These are phyloP conservation scores for Hymenoscyphus infarciens DNA, from an alignment of 2,329 filamentous ascomycete genomes.

Conservation along the genomic window DNA sequence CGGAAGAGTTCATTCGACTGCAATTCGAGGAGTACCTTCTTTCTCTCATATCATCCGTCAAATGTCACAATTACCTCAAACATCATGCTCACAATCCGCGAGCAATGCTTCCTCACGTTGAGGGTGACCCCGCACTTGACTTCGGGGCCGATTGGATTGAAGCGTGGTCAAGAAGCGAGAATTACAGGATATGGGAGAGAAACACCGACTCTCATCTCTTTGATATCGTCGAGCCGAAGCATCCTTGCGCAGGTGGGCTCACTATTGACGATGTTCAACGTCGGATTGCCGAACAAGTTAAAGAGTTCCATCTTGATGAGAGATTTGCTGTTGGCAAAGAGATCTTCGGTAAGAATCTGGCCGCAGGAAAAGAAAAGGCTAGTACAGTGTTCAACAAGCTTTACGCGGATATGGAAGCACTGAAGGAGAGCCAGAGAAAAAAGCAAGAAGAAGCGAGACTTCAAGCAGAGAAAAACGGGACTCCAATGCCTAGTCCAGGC, in stretches of 20 bases:
- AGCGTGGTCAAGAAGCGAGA: slow-evolving; percentile 84
- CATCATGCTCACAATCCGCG: slow-evolving; percentile 54
- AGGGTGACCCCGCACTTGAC: slow-evolving; percentile 80
- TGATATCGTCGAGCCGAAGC: slow-evolving; percentile 87
- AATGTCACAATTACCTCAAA: slow-evolving; percentile 73
- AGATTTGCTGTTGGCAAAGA: slow-evolving; percentile 79
- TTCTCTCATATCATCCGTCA: slow-evolving; percentile 80
- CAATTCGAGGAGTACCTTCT: slow-evolving; percentile 97
- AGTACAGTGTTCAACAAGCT: slow-evolving; percentile 82
- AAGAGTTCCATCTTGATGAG: slow-evolving; percentile 91
- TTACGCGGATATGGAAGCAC: slow-evolving; percentile 83
- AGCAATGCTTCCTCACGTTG: slow-evolving; percentile 60
- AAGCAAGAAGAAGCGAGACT: slow-evolving; percentile 53
- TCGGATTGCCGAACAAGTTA: slow-evolving; percentile 83
- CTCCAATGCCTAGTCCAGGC: slow-evolving; percentile 18
- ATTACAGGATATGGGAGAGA: slow-evolving; percentile 83
- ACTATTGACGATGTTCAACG: slow-evolving; percentile 94
- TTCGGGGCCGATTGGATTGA: slow-evolving; percentile 83
- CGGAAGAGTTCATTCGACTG: slow-evolving; percentile 93
- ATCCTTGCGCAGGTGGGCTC: slow-evolving; percentile 88
- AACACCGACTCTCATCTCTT: slow-evolving; percentile 85
- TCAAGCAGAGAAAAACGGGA: slow-evolving; percentile 27
- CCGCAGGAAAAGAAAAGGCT: slow-evolving; percentile 82
- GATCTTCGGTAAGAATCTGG: slow-evolving; percentile 82
- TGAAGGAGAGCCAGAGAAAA: slow-evolving; percentile 70